Evolutionary conservation across 164 flowering plant species (phyloP).

Genomic region (Macadamia tetraphylla): DNA sequence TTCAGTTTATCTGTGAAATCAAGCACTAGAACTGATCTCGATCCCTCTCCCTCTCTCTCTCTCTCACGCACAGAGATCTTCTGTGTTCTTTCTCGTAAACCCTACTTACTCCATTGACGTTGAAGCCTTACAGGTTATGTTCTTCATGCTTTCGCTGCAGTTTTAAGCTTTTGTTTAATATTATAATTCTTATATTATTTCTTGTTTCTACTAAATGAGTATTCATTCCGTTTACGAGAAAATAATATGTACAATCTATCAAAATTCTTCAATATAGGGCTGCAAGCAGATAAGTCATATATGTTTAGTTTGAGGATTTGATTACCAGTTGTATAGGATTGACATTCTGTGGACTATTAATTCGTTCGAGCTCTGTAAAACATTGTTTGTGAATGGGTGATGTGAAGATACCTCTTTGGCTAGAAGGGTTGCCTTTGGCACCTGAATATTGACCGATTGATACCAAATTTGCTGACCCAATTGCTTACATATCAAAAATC

Average conservation of each 20-base stretch:
- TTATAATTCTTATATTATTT: not conserved
- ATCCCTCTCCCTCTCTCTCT: not conserved
- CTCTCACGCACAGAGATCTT: not conserved
- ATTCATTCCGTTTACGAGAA: not conserved
- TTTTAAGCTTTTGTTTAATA: not conserved
- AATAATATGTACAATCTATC: not conserved
- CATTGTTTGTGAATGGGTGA: conserved; percentile 45
- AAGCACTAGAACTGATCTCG: too few relatives aligned
- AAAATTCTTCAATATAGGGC: conserved; percentile 12
- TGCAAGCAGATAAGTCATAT: not conserved
- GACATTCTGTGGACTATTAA: conserved; percentile 6
- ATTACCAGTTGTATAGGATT: not conserved
- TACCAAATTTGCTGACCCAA: conserved; percentile 89
- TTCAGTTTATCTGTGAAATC: not conserved
- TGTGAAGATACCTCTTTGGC: conserved; percentile 76
- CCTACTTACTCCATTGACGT: conserved; percentile 2
- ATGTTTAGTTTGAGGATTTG: not conserved
- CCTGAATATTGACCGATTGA: conserved; percentile 87
- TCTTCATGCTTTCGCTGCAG: conserved; percentile 2
- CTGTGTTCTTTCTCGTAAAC: conserved; percentile 6
- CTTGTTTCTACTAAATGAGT: not conserved
- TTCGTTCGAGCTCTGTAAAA: conserved; percentile 6
- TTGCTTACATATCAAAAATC: conserved; percentile 73
- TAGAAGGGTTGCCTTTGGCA: conserved; percentile 74
- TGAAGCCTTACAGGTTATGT: conserved; percentile 19